phyloP scores from a whole-genome alignment of 2,329 filamentous ascomycete genomes.

The Albifimbria verrucaria region DNA sequence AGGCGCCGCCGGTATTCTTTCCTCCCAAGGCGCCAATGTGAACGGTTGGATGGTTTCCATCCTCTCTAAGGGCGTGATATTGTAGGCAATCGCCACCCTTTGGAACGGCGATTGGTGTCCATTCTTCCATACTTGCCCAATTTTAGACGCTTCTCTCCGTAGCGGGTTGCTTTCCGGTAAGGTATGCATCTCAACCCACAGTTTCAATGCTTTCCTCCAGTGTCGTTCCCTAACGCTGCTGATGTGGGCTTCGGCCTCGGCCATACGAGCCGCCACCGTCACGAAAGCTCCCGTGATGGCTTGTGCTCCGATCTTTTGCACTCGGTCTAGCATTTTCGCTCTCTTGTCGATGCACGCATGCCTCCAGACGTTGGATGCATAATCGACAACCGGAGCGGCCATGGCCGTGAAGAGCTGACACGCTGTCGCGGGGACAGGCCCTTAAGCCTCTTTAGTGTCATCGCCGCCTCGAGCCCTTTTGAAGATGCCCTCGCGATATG shows the following conservation, averaged over 20 bases:
- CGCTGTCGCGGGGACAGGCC: conserved; percentile 4
- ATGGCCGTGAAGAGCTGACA: conserved; percentile 9
- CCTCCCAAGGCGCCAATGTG: neutral
- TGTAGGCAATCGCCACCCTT: too few relatives aligned
- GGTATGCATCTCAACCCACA: conserved; percentile 5
- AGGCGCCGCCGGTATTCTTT: neutral
- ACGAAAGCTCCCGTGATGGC: conserved; percentile 5
- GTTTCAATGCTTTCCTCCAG: conserved; percentile 3
- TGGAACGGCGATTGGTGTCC: neutral
- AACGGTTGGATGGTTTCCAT: neutral
- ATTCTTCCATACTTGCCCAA: neutral
- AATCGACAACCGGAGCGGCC: too few relatives aligned
- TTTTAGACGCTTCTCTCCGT: conserved; percentile 1
- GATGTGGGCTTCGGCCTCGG: conserved; percentile 3
- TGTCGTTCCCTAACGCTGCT: conserved; percentile 4
- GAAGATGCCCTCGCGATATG: too few relatives aligned
- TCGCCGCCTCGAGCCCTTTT: conserved; percentile 4
- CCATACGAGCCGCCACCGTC: conserved; percentile 4
- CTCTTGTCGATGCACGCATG: too few relatives aligned
- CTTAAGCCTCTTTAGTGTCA: conserved; percentile 8
- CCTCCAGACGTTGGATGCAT: too few relatives aligned
- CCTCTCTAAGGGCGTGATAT: too few relatives aligned
- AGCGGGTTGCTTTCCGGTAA: conserved; percentile 6
- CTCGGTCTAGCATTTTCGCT: conserved; percentile 1
- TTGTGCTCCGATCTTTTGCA: conserved; percentile 4